Base-by-base conservation (phyloP, 2,329 filamentous ascomycete species). In the Botryotinia narcissicola region DNA sequence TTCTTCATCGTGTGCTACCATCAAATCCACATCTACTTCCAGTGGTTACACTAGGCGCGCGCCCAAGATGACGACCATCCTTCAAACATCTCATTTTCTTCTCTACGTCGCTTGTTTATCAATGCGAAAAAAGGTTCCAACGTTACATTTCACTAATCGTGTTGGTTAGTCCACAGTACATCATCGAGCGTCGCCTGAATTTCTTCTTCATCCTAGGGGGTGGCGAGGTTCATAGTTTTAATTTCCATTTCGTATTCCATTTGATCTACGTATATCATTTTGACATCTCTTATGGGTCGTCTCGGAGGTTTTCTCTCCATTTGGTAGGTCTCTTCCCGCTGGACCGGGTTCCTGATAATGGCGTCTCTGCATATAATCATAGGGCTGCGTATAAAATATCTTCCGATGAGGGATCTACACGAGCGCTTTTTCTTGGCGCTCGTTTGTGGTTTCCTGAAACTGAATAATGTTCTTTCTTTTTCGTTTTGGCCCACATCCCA, bases 361-460 rank as follows among this genome's bases (percentile, higher is more conserved):
- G 35, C 35, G 35, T 62, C 60, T 62, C 60, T 62, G 60, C 60
- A 62, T 62, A 37, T 18, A 62, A 62, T 62, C 37, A n/a, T 42
- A 62, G 60, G 60, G 60, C 60, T 62, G 60, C 25, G 60, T 62
- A 62, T 29, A 18, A 18, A 57, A 18, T 29, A 57, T 57, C n/a
- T 18, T 62, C 37, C 25, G 60, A 40, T 1, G 14, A 57, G n/a
- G 14, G 51, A 57, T 57, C 51, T 57, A 57, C 51, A 57, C 51
- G 51, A 57, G 51, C 51, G n/a, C 51, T 57, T 57, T 57, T 4
- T 18, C 51, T 57, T 57, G 51, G 51, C 51, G 51, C 51, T 29
- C n/a, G 51, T 18, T 9, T 29, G 51, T 16, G 9, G 7, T 29
- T 57, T 29, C n/a, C 14, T 29, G 51, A 54, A 54, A 54, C n/a